Conservation (phyloP, 805 yeast genomes). For the Wickerhamomyces strasburgensis region DNA sequence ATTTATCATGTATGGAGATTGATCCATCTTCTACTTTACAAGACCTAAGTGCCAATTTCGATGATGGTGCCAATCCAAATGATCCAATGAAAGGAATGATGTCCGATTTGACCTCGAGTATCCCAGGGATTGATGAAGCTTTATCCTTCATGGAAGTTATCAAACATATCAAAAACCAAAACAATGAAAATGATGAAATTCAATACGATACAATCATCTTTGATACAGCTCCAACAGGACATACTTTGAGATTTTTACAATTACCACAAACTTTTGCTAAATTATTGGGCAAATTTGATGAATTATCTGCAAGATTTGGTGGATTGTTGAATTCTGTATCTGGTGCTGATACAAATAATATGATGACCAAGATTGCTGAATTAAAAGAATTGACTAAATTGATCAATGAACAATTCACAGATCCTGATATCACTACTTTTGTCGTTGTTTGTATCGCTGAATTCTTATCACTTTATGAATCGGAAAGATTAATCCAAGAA, state of each 20-base stretch:
- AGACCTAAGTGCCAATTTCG: slow-evolving; percentile 61
- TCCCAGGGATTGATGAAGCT: slow-evolving; percentile 99
- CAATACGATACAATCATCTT: slow-evolving; percentile 84
- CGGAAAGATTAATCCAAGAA: slow-evolving; percentile 97
- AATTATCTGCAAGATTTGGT: slow-evolving; percentile 80
- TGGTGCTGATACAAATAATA: slow-evolving; percentile 47
- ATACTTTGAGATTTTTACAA: slow-evolving; percentile 90
- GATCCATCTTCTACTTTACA: slow-evolving; percentile 93
- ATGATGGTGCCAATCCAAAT: slow-evolving; percentile 31
- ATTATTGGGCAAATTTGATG: slow-evolving; percentile 80
- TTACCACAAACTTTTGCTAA: slow-evolving; percentile 90
- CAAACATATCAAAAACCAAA: slow-evolving; percentile 87
- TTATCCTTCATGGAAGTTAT: slow-evolving; percentile 96
- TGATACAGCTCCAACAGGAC: slow-evolving; percentile 99
- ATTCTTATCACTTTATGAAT: slow-evolving; percentile 91
- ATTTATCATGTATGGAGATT: slow-evolving; percentile 96
- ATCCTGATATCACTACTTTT: slow-evolving; percentile 93
- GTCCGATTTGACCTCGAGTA: slow-evolving; percentile 89
- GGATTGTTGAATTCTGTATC: slow-evolving; percentile 80
- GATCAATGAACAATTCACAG: slow-evolving; percentile 90
- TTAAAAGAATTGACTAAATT: slow-evolving; percentile 77
- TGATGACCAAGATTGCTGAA: slow-evolving; percentile 73
- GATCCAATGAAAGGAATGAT: slow-evolving; percentile 66
- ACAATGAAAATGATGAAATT: slow-evolving; percentile 28
- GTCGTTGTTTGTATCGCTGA: slow-evolving; percentile 98